Evolutionary conservation across 768 basidiomycete genomes (phyloP).

Genomic region (Hypholoma sublateritium): DNA sequence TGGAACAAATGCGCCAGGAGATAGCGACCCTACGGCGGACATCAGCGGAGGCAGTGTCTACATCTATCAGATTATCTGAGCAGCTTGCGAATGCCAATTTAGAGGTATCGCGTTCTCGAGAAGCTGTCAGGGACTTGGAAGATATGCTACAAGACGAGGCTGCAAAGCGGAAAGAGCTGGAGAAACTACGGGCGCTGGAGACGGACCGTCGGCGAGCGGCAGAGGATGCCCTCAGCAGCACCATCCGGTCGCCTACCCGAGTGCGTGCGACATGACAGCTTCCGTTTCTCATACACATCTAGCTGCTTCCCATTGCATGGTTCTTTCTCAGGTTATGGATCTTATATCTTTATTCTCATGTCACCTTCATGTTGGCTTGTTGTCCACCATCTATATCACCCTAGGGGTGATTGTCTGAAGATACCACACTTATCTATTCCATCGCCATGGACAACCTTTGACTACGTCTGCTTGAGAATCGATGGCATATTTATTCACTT

Average conservation of each 20-base stretch:
- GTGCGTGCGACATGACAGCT: constrained; percentile 3
- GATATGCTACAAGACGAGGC: constrained; percentile 61
- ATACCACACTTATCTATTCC: neutral
- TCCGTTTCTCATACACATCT: neutral
- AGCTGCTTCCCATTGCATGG: neutral
- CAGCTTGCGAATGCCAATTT: constrained; percentile 67
- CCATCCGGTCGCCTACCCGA: constrained; percentile 18
- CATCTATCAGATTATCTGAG: constrained; percentile 65
- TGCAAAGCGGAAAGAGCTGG: constrained; percentile 56
- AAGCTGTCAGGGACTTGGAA: constrained; percentile 55
- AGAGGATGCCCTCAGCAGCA: constrained; percentile 23
- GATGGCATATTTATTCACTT: neutral
- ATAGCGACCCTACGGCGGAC: constrained; percentile 63
- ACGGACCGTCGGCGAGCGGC: constrained; percentile 42
- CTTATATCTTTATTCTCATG: constrained; percentile 1
- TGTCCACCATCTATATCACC: neutral
- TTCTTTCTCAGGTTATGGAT: neutral
- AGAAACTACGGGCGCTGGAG: constrained; percentile 46
- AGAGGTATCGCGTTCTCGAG: constrained; percentile 55
- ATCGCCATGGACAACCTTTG: neutral
- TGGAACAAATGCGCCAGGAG: constrained; percentile 69
- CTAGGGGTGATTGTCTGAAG: neutral
- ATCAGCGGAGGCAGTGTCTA: constrained; percentile 65
- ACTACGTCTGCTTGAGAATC: neutral
- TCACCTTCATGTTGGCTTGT: neutral